Evolutionary conservation across 2,329 filamentous ascomycete genomes (phyloP).

Genomic region (Trichoderma endophyticum): DNA sequence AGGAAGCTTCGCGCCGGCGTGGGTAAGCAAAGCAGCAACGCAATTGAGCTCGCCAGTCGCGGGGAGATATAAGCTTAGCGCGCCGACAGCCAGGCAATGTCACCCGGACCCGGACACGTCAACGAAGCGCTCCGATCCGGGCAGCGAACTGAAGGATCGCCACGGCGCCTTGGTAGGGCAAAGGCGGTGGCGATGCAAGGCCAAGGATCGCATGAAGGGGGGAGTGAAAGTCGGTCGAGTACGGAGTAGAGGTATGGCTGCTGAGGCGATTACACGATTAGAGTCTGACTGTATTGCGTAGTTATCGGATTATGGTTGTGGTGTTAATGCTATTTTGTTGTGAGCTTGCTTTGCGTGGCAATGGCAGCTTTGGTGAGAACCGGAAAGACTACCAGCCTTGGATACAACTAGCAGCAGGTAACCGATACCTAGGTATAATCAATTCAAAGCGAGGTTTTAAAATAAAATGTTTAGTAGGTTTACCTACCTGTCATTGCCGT

Average conservation of each 20-base stretch:
- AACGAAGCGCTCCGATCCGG: constrained; percentile 63
- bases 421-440: neutral
- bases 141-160: constrained; percentile 53
- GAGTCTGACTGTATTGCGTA: neutral
- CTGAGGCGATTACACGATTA: neutral
- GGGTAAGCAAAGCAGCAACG: constrained; percentile 42
- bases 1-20: constrained; percentile 31
- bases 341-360: neutral
- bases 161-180: constrained; percentile 57
- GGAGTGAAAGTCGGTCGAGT: constrained; percentile 54
- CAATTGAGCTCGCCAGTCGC: constrained; percentile 45
- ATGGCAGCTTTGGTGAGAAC: constrained; percentile 1
- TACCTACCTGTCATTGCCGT: neutral
- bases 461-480: neutral
- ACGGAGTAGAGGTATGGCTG: constrained; percentile 34
- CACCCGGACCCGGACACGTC: constrained; percentile 61
- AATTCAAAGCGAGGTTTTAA: neutral
- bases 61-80: constrained; percentile 59
- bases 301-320: neutral
- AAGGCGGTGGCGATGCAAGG: constrained; percentile 61
- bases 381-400: neutral
- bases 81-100: constrained; percentile 63
- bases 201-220: constrained; percentile 59
- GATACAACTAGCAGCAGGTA: neutral
- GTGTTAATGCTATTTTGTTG: neutral